A percentile compares a stretch with the other conserved stretches of the same genome.
Conservation (phyloP, 2,329 filamentous ascomycete genomes). For the Colletotrichum limetticola region DNA sequence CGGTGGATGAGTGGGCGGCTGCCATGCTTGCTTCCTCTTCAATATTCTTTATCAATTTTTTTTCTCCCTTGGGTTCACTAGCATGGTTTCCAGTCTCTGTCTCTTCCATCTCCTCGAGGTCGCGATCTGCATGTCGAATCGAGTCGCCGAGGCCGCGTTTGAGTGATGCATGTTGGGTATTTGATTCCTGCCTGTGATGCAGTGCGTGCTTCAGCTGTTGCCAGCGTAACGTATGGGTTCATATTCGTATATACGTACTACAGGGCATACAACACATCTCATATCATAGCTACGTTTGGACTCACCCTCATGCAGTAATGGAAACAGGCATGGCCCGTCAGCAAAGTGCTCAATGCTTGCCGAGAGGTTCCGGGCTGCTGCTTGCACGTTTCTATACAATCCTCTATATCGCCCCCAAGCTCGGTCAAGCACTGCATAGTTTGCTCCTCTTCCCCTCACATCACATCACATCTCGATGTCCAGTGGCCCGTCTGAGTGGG, state of each 20-base stretch:
- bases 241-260: neutral
- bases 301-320: neutral
- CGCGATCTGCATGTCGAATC: slow-evolving; percentile 7
- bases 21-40: neutral
- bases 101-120: neutral
- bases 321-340: neutral
- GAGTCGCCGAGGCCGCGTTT: neutral
- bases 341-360: neutral
- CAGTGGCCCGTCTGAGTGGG: neutral
- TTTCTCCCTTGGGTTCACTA: slow-evolving; percentile 13
- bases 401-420: neutral
- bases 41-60: neutral
- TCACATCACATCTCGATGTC: too few relatives aligned
- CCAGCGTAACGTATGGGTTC: slow-evolving; percentile 4
- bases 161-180: neutral
- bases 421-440: neutral
- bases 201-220: neutral
- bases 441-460: too few relatives aligned
- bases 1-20: neutral
- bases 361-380: neutral
- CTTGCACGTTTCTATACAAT: neutral
- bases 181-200: neutral
- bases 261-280: neutral
- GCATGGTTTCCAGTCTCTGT: neutral
- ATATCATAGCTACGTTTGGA: neutral